Evolutionary conservation across 768 basidiomycete genomes (phyloP), one percentile per base, ranked within the genome.

Genomic region (Trametes meyenii): DNA sequence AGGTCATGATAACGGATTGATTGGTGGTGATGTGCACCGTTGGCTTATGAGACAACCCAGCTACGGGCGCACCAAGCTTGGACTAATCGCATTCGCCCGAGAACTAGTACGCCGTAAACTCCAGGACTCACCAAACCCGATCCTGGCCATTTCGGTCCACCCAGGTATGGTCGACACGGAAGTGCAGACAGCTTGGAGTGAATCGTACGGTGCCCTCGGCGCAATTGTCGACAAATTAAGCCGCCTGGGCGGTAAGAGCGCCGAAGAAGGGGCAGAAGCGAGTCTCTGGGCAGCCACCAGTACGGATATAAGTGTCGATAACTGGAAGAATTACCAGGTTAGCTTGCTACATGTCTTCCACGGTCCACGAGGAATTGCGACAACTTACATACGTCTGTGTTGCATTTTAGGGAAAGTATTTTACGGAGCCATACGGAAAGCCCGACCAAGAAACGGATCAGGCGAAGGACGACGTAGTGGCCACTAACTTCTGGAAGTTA

Each of bases 121-220:
- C n/a, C 19, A 62, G 0, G 64, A 60, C 46, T 54, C 45, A 17
- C 23, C 43, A 1, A 63, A 66, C 6, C 69, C 67, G 2, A 70
- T 73, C 19, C 61, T 73, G 1, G 66, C 63, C 21, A 67, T 70
- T 5, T 65, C 70, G 5, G 72, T 73, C 1, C 72, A 73, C 55
- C 72, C 72, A 4, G 70, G 72, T 3, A 67, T 68, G 43, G 72
- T 73, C 5, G 68, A 71, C 46, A 73, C 72, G 1, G 72, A 73
- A 8, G 62, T 67, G 10, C 71, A 71, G 60, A 61, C 61, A 11
- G 62, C 62, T 11, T 70, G 70, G 70, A 50, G 60, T 1, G 62
- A 71, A 60, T 64, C 68, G 12, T 73, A 73, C 53, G 70, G 69
- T 16, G 19, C 50, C 4, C 19, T 70, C 26, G 72, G 70, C 2